Evolutionary conservation across 192 early-diverging fungal species (phyloP).

Genomic region (Coemansia sp.): DNA sequence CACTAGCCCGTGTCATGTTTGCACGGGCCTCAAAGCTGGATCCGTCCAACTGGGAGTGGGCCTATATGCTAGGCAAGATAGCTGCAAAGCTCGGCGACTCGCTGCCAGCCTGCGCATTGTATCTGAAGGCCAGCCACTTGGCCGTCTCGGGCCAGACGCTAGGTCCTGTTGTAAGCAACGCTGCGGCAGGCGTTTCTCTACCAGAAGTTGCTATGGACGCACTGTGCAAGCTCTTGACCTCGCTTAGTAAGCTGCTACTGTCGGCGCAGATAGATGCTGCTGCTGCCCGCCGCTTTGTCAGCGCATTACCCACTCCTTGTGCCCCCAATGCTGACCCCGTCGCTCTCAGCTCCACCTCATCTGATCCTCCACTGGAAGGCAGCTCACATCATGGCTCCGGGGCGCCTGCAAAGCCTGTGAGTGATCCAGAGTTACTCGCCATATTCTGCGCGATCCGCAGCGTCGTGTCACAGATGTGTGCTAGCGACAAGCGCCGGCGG

Average conservation of each 20-base stretch:
- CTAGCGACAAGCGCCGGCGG: conserved; percentile 42
- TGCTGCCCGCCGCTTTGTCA: conserved; percentile 33
- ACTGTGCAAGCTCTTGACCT: conserved; percentile 39
- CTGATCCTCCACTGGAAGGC: neutral
- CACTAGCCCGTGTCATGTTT: conserved; percentile 33
- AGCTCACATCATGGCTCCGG: neutral
- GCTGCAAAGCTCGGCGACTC: conserved; percentile 30
- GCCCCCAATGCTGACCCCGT: neutral
- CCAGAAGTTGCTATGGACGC: conserved; percentile 32
- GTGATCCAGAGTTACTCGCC: neutral
- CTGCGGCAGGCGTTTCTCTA: neutral
- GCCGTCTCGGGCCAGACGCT: neutral
- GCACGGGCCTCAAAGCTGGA: conserved; percentile 25
- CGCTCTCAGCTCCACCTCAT: too few species aligned
- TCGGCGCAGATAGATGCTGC: conserved; percentile 13
- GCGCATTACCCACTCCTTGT: conserved; percentile 24
- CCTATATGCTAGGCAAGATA: conserved; percentile 44
- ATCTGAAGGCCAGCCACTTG: conserved; percentile 40
- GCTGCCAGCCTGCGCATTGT: conserved; percentile 35
- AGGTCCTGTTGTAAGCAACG: neutral
- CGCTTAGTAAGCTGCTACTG: conserved; percentile 34
- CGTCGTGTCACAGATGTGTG: conserved; percentile 27
- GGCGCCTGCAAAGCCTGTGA: neutral
- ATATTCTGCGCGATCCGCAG: conserved; percentile 23
- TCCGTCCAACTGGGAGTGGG: conserved; percentile 31